These are phyloP conservation scores for Myochromella boudieri DNA, from an alignment of 768 basidiomycete genomes.

Conservation along the genomic window DNA sequence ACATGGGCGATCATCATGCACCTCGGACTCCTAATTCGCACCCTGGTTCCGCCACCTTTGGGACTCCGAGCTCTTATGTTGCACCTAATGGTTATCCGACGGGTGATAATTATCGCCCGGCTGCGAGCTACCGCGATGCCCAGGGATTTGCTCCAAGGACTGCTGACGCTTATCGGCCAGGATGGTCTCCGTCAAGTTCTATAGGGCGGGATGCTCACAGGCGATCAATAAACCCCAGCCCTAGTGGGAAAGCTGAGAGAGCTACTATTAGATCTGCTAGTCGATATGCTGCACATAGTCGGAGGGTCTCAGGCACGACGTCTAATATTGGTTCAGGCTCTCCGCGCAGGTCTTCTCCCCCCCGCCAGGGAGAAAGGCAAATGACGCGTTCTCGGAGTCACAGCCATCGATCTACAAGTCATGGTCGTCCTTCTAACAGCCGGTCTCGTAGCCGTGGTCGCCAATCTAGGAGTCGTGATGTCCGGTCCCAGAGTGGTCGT, in stretches of 20 bases:
- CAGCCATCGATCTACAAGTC: slow-evolving; percentile 17
- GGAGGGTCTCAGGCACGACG: slow-evolving; percentile 25
- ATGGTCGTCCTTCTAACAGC: slow-evolving; percentile 13
- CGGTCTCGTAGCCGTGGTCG: slow-evolving; percentile 15
- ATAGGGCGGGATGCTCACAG: slow-evolving; percentile 5
- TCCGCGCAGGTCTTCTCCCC: slow-evolving; percentile 23
- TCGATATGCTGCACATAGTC: slow-evolving; percentile 25
- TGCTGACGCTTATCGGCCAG: slow-evolving; percentile 55
- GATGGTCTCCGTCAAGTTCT: slow-evolving; percentile 23
- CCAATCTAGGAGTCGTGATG: slow-evolving; percentile 16
- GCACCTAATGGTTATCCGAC: slow-evolving; percentile 13
- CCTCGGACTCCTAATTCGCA: slow-evolving; percentile 16
- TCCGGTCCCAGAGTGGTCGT: slow-evolving; percentile 16
- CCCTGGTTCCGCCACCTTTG: slow-evolving; percentile 4
- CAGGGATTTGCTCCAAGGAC: slow-evolving; percentile 27
- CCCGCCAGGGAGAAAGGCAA: slow-evolving; percentile 15
- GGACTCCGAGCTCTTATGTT: neutral
- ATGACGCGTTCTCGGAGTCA: slow-evolving; percentile 21
- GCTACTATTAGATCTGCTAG: slow-evolving; percentile 19
- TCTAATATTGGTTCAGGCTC: slow-evolving; percentile 28
- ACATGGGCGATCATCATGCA: slow-evolving; percentile 26
- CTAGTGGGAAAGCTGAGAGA: slow-evolving; percentile 17
- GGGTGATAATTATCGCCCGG: slow-evolving; percentile 54
- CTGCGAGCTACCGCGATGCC: slow-evolving; percentile 39
- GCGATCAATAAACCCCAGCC: slow-evolving; percentile 5